Conservation (phyloP, 495 filamentous ascomycete genomes). For the Penicillium desertorum region DNA sequence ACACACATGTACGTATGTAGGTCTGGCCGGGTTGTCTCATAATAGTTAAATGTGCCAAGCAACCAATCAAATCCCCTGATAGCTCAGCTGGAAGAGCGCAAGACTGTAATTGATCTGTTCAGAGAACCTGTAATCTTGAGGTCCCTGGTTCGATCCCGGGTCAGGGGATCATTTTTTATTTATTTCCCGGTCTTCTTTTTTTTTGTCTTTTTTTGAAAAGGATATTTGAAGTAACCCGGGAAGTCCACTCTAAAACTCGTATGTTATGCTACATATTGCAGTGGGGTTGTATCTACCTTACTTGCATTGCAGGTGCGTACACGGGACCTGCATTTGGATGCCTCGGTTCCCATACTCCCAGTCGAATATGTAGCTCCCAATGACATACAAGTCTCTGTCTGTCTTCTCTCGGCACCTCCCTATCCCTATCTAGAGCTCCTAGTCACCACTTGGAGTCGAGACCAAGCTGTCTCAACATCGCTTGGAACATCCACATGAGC, state of each 20-base stretch:
- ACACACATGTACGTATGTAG: too few species aligned
- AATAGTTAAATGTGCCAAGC: neutral
- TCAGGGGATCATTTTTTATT: slow-evolving; percentile 3
- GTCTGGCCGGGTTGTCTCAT: neutral
- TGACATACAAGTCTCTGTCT: neutral
- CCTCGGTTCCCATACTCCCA: neutral
- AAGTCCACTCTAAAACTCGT: too few species aligned
- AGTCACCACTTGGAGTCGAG: slow-evolving; percentile 5
- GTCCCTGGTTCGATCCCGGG: slow-evolving; percentile 12
- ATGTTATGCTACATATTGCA: neutral
- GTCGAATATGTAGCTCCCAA: neutral
- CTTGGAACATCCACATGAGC: slow-evolving; percentile 35
- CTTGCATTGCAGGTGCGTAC: neutral
- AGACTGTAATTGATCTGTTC: slow-evolving; percentile 4
- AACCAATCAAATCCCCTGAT: neutral
- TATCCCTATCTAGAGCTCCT: slow-evolving; percentile 7
- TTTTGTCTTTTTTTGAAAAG: neutral
- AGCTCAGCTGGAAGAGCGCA: slow-evolving; percentile 12
- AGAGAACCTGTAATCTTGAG: neutral
- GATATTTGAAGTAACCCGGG: neutral
- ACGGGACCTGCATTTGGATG: neutral
- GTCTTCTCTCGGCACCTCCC: neutral
- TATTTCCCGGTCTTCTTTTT: neutral
- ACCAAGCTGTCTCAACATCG: slow-evolving; percentile 32
- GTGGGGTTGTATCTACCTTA: neutral